Evolutionary conservation across 169 alveolate genomes (phyloP).

Genomic region (Plasmodium knowlesi): DNA sequence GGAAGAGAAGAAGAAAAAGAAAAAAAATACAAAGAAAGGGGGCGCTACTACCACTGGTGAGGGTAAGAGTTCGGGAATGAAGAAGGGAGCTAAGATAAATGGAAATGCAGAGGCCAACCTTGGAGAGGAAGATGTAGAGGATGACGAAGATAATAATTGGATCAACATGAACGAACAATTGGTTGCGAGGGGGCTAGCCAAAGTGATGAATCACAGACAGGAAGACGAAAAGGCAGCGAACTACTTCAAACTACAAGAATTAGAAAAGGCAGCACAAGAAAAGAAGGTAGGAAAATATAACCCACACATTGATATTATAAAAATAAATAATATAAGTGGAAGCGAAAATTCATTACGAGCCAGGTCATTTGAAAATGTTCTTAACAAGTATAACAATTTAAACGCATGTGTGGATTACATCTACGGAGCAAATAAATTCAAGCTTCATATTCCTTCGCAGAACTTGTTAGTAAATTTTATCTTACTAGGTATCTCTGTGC

Average conservation of each 20-base stretch:
- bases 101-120: neutral
- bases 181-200: slow-evolving; percentile 53
- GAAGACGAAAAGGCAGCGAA: slow-evolving; percentile 63
- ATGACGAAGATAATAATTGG: neutral
- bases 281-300: slow-evolving; percentile 61
- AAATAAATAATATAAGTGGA: slow-evolving; percentile 72
- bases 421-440: slow-evolving; percentile 69
- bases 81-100: neutral
- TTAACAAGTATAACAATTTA: slow-evolving; percentile 66
- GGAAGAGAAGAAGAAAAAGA: slow-evolving; percentile 1
- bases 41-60: neutral
- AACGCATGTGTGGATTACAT: slow-evolving; percentile 68
- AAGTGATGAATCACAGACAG: slow-evolving; percentile 58
- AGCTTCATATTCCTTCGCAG: slow-evolving; percentile 64
- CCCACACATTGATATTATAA: slow-evolving; percentile 54
- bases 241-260: slow-evolving; percentile 60
- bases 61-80: neutral
- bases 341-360: slow-evolving; percentile 68
- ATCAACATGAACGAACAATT: slow-evolving; percentile 43
- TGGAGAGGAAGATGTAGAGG: neutral
- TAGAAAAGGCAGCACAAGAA: slow-evolving; percentile 66
- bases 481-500: slow-evolving; percentile 51
- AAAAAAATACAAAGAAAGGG: neutral
- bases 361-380: slow-evolving; percentile 60
- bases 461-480: slow-evolving; percentile 58